Percentiles rank a stretch among this genome's conserved stretches.
Conservation (phyloP, 2,329 filamentous ascomycete species). For the Fusarium protoensiforme region DNA sequence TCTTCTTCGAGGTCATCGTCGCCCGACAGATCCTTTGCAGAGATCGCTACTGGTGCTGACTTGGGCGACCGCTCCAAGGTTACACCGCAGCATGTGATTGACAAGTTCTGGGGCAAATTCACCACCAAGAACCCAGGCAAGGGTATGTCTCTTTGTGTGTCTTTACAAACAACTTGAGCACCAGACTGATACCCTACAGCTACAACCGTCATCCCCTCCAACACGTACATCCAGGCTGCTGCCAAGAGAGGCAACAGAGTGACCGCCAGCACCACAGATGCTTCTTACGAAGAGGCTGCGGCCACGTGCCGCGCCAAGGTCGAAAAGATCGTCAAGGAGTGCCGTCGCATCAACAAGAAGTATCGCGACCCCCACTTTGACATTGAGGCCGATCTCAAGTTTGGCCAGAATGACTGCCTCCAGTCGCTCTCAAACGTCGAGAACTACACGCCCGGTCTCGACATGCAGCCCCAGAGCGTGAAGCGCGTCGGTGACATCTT, state of each 20-base stretch:
- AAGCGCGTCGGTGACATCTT: slow-evolving; percentile 82
- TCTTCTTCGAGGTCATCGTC: slow-evolving; percentile 23
- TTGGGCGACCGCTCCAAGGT: slow-evolving; percentile 52
- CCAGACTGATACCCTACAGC: slow-evolving; percentile 51
- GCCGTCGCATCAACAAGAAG: slow-evolving; percentile 82
- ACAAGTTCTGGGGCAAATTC: slow-evolving; percentile 80
- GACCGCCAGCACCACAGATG: slow-evolving; percentile 66
- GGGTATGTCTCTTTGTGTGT: slow-evolving; percentile 52
- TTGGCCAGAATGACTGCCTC: slow-evolving; percentile 61
- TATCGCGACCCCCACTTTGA: slow-evolving; percentile 91
- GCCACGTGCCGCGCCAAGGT: slow-evolving; percentile 75
- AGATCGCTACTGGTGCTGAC: slow-evolving; percentile 6
- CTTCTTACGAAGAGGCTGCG: slow-evolving; percentile 79
- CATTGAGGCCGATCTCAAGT: slow-evolving; percentile 80
- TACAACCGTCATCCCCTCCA: slow-evolving; percentile 76
- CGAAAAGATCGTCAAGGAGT: slow-evolving; percentile 71
- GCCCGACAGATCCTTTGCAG: neutral
- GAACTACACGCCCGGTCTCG: slow-evolving; percentile 34
- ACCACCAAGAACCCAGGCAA: slow-evolving; percentile 77
- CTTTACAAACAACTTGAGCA: too few relatives aligned
- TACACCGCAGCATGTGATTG: slow-evolving; percentile 74
- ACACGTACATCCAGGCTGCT: slow-evolving; percentile 70
- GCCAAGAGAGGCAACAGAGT: slow-evolving; percentile 66
- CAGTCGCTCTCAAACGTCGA: slow-evolving; percentile 54
- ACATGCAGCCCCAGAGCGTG: slow-evolving; percentile 63